Evolutionary conservation across 106 monocot species (phyloP).

Genomic region (Vanilla planifolia): DNA sequence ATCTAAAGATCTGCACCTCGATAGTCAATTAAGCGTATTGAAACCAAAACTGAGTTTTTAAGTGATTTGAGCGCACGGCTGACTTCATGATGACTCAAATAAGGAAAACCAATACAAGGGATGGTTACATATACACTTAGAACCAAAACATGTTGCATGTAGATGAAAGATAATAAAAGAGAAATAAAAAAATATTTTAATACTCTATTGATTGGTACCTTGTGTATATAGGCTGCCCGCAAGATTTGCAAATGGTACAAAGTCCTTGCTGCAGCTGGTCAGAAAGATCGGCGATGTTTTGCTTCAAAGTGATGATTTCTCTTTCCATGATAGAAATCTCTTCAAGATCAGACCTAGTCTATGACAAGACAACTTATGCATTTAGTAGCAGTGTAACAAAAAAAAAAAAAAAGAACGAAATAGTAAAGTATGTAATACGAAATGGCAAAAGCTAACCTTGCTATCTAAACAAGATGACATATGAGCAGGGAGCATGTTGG

Average conservation of each 20-base stretch:
- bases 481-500: constrained; percentile 34
- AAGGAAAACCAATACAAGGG: background rate
- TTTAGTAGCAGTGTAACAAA: no score
- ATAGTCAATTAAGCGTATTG: no score
- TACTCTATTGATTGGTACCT: constrained; percentile 21
- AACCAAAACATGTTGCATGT: background rate
- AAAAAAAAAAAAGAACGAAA: constrained; percentile 1
- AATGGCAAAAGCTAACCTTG: constrained; percentile 35
- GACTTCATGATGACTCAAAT: background rate
- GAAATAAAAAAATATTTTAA: background rate
- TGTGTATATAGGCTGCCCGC: constrained; percentile 21
- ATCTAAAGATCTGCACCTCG: no score
- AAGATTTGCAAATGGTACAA: constrained; percentile 39
- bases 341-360: constrained; percentile 67
- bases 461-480: constrained; percentile 35
- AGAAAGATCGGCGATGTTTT: constrained; percentile 50
- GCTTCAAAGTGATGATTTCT: constrained; percentile 66
- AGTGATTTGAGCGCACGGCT: no score
- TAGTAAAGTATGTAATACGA: background rate
- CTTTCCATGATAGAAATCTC: constrained; percentile 64
- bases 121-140: background rate
- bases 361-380: constrained; percentile 11
- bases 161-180: background rate
- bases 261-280: constrained; percentile 34
- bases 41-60: no score